Percentiles rank a stretch among this genome's conserved stretches.
Evolutionary conservation across 345 rosid genomes (phyloP).

Genomic region (Gossypium turneri): DNA sequence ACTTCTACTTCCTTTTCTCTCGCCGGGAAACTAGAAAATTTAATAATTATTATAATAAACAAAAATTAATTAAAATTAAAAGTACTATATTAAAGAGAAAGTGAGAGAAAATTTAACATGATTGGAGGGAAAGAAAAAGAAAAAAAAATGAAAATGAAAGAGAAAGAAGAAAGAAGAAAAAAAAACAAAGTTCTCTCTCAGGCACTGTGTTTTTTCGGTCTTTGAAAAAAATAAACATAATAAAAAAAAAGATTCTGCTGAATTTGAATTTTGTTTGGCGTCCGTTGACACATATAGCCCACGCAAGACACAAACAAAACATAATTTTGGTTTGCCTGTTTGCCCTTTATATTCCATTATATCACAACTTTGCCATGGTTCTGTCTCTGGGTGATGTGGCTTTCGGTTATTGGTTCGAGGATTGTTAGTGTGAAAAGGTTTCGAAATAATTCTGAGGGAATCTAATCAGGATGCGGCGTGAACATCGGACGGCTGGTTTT

Average conservation of each 20-base stretch:
- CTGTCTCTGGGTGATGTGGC: neutral
- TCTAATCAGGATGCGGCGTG: neutral
- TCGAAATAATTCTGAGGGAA: neutral
- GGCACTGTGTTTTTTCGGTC: neutral
- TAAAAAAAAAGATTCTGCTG: conserved; percentile 17
- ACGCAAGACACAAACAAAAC: conserved; percentile 8
- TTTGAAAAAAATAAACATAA: neutral
- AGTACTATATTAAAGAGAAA: neutral
- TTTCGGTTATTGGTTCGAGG: neutral
- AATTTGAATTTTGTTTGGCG: conserved; percentile 39
- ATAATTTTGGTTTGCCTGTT: neutral
- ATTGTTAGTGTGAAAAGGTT: neutral
- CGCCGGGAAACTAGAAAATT: conserved; percentile 60
- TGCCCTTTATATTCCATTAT: neutral
- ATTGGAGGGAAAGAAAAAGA: conserved; percentile 27
- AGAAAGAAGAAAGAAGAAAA: neutral
- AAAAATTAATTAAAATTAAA: neutral
- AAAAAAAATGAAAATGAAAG: neutral
- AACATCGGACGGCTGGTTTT: neutral
- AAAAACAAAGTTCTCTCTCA: neutral
- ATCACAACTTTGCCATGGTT: neutral
- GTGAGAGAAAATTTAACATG: conserved; percentile 21
- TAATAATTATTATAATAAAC: neutral
- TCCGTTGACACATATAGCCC: conserved; percentile 43
- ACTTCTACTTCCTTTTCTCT: conserved; percentile 76